Percentiles rank a stretch among this genome's conserved stretches.
Evolutionary conservation across 208 protist species (phyloP).

Genomic region (Trypanosoma cruzi): DNA sequence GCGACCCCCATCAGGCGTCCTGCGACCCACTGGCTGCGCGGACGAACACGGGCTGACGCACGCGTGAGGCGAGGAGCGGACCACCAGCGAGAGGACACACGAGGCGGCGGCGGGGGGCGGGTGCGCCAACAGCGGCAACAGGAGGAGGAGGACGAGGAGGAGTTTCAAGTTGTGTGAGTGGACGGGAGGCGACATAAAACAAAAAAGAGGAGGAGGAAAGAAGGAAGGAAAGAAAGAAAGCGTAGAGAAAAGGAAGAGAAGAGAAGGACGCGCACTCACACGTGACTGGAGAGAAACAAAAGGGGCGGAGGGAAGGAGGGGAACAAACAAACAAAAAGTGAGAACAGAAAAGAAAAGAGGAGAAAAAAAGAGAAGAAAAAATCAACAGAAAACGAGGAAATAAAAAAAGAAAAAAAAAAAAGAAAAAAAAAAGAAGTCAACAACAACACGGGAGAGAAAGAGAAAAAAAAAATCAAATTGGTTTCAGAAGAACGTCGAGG

Average conservation of each 20-base stretch:
- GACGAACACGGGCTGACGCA: background rate
- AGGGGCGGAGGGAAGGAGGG: background rate
- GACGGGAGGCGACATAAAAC: too few species aligned
- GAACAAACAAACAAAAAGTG: background rate
- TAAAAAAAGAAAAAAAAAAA: slow-evolving; percentile 7
- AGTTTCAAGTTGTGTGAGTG: too few species aligned
- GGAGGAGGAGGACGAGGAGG: too few species aligned
- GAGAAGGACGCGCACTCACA: background rate
- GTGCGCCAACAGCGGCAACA: too few species aligned
- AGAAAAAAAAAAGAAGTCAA: slow-evolving; percentile 2
- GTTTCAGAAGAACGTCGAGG: background rate
- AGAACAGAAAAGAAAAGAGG: background rate
- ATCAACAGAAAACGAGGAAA: slow-evolving; percentile 14
- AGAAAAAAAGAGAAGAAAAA: slow-evolving; percentile 2
- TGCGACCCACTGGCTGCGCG: background rate
- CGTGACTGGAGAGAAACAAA: background rate
- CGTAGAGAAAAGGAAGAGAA: background rate
- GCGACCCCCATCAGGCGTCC: too few species aligned
- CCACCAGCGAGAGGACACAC: too few species aligned
- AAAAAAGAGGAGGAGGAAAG: background rate
- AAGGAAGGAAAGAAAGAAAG: background rate
- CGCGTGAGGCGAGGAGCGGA: too few species aligned
- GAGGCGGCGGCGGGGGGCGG: too few species aligned
- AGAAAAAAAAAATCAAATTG: slow-evolving; percentile 4
- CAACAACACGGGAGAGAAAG: background rate